Evolutionary conservation across 352 stramenopile species (phyloP), one percentile per base, ranked within the genome.

Genomic region (Pythium aristosporum): DNA sequence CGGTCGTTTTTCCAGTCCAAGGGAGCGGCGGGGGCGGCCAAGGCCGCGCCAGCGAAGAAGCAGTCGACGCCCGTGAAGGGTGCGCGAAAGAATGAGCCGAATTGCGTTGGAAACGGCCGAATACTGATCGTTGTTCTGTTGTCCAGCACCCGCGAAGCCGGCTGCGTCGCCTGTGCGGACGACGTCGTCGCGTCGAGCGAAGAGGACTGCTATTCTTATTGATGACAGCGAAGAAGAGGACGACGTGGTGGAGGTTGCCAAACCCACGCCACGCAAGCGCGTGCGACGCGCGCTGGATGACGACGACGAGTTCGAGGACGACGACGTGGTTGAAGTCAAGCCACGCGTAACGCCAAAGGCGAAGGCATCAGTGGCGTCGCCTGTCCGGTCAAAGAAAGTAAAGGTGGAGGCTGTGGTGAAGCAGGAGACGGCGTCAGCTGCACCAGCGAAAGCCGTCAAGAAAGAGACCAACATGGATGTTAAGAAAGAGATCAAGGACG

Each of bases 1-100:
- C 85, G 87, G 54, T 84, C 81, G 60, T 96, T 96, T 61, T 96
- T 96, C 69, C 57, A 77, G 57, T 77, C 88, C 55, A 82, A 86
- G 53, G 58, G 70, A 8, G 61, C 69, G 12, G 50, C 61, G 11
- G 44, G 53, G n/a, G 37, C 60, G 30, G 39, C 53, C 52, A 63
- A 46, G 12, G n/a, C 61, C n/a, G 30, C 55, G 15, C 23, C 46
- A 54, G 39, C 57, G 23, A 70, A 70, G 50, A 70, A 70, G 43
- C 48, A 54, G 42, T 28, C 49, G 18, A 43, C 44, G 13, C 52
- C 61, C 12, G 62, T 63, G 46, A 68, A 73, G 63, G 57, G 52
- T 49, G 42, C 34, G 37, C 25, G 21, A 18, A 23, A 55, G 16
- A 60, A 57, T 16, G 47, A 28, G 7, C 7, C 1, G 2, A 30